Evolutionary conservation across 768 basidiomycete genomes (phyloP).

Genomic region (Tremella fuciformis): DNA sequence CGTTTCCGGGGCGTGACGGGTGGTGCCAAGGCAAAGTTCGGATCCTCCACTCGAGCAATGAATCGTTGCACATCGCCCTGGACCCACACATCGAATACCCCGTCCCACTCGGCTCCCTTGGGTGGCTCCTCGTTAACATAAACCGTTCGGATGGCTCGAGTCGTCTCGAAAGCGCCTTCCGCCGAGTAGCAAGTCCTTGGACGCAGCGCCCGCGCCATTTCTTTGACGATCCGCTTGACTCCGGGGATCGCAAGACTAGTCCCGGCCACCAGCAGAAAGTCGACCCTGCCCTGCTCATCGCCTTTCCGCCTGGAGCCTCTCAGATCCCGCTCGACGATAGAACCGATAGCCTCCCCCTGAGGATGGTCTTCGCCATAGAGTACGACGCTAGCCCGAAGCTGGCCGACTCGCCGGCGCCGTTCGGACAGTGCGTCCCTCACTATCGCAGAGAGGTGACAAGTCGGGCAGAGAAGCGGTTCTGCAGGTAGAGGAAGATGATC

Average conservation of each 20-base stretch:
- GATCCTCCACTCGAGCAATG: constrained; percentile 52
- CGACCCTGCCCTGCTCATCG: constrained; percentile 59
- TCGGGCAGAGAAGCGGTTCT: constrained; percentile 70
- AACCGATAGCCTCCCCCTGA: constrained; percentile 81
- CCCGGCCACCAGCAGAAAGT: constrained; percentile 82
- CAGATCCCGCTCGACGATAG: constrained; percentile 75
- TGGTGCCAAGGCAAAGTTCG: no score
- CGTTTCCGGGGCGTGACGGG: no score
- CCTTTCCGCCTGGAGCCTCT: constrained; percentile 56
- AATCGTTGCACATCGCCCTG: constrained; percentile 83
- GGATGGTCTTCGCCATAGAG: constrained; percentile 81
- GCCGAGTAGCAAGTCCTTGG: constrained; percentile 29
- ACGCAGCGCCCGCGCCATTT: constrained; percentile 68
- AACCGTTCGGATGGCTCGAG: constrained; percentile 54
- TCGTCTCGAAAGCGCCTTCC: neutral
- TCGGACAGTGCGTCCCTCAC: constrained; percentile 73
- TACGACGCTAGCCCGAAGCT: constrained; percentile 79
- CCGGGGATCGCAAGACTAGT: constrained; percentile 86
- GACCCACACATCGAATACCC: constrained; percentile 84
- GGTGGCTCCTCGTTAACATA: constrained; percentile 84
- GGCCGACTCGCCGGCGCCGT: constrained; percentile 73
- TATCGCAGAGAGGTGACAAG: constrained; percentile 67
- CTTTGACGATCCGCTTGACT: constrained; percentile 84
- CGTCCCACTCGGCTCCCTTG: constrained; percentile 70
- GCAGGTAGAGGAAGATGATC: constrained; percentile 63